These are phyloP conservation scores for Ophiostoma triangulosporum DNA, from an alignment of 2,329 filamentous ascomycete species.

Conservation along the genomic window DNA sequence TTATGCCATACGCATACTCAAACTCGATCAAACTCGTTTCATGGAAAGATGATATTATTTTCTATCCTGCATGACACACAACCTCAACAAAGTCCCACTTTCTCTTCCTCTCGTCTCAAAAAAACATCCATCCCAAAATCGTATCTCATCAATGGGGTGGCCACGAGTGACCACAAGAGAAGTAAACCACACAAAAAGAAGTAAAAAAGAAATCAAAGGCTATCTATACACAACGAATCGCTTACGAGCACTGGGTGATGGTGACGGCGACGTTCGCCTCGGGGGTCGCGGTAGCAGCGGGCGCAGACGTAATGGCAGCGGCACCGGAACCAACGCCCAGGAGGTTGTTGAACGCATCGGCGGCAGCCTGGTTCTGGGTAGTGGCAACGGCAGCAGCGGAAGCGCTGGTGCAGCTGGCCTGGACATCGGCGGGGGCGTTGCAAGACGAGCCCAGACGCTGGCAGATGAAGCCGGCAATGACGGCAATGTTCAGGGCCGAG, in stretches of 20 bases:
- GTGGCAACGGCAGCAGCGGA: slow-evolving; percentile 18
- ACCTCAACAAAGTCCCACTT: slow-evolving; percentile 1
- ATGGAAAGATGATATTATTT: too few relatives aligned
- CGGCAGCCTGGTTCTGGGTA: slow-evolving; percentile 20
- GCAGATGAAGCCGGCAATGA: slow-evolving; percentile 36
- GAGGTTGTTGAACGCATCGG: slow-evolving; percentile 22
- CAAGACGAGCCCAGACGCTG: slow-evolving; percentile 24
- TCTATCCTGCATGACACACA: neutral
- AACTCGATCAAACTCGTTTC: too few relatives aligned
- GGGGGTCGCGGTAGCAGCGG: slow-evolving; percentile 3
- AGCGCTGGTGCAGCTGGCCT: slow-evolving; percentile 17
- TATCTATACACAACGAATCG: too few relatives aligned
- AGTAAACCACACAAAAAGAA: neutral
- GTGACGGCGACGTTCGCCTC: slow-evolving; percentile 14
- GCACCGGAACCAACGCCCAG: slow-evolving; percentile 12
- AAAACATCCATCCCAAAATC: neutral
- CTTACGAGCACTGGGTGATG: slow-evolving; percentile 14
- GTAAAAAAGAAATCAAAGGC: neutral
- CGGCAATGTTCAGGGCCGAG: slow-evolving; percentile 30
- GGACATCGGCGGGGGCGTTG: slow-evolving; percentile 19
- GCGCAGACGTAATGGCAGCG: slow-evolving; percentile 3
- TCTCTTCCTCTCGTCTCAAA: neutral
- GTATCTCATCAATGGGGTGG: neutral
- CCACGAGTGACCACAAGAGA: too few relatives aligned
- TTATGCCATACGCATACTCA: too few relatives aligned